phyloP scores from a whole-genome alignment of 495 filamentous ascomycete genomes.

The Neurospora discreta region DNA sequence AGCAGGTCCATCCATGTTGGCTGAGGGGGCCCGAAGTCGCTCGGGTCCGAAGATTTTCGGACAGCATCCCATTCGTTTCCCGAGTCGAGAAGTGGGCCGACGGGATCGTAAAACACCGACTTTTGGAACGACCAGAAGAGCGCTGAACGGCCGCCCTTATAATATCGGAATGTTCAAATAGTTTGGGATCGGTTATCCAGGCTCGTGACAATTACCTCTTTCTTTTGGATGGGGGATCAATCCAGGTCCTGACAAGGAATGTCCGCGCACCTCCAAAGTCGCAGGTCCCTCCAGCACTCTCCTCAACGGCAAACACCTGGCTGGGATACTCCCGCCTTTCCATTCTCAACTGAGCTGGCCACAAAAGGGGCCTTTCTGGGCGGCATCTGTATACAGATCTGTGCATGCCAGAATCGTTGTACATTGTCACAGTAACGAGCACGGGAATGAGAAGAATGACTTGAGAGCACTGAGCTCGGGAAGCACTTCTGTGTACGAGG shows the following conservation, averaged over 20 bases:
- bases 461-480: neutral
- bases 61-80: neutral
- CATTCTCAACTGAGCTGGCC: neutral
- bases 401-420: neutral
- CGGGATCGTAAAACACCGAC: neutral
- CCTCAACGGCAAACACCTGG: neutral
- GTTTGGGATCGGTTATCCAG: too few species aligned
- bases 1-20: neutral
- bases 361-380: neutral
- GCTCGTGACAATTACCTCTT: too few species aligned
- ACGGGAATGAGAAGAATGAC: too few species aligned
- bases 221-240: neutral
- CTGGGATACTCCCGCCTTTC: neutral
- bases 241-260: neutral
- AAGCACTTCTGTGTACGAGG: neutral
- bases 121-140: neutral
- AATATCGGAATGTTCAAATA: neutral
- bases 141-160: neutral
- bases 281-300: neutral
- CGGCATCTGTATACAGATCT: neutral
- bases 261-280: neutral
- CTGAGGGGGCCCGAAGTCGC: neutral
- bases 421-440: neutral
- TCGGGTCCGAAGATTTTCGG: neutral
- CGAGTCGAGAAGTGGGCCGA: neutral